Evolutionary conservation across 78 protist species (phyloP).

Genomic region (Diacronema lutheri): DNA sequence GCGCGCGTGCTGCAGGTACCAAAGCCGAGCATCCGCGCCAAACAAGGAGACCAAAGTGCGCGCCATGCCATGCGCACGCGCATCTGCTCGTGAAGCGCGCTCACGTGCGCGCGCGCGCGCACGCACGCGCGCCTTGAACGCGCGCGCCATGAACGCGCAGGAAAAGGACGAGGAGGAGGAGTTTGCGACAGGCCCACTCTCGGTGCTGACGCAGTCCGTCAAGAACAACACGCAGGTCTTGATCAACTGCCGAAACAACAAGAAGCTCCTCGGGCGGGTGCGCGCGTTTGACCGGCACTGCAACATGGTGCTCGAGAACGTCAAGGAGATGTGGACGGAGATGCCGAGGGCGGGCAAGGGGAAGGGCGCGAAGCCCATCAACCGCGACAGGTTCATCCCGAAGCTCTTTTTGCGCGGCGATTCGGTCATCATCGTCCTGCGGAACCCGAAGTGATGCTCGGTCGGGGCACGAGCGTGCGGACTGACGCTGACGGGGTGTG

Average conservation of each 20-base stretch:
- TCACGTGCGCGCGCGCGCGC: background rate
- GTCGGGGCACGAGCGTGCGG: no score
- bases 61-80: no score
- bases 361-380: constrained; percentile 82
- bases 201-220: constrained; percentile 87
- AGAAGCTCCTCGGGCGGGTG: constrained; percentile 91
- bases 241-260: constrained; percentile 93
- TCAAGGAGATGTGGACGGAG: constrained; percentile 94
- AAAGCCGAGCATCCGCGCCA: no score
- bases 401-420: constrained; percentile 99
- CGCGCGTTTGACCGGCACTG: constrained; percentile 99
- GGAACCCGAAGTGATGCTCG: constrained; percentile 80
- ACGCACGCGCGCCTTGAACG: no score
- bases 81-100: background rate
- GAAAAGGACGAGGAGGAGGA: constrained; percentile 68
- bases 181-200: constrained; percentile 91
- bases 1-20: no score
- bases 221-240: constrained; percentile 75
- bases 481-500: no score
- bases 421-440: constrained; percentile 89
- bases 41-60: no score
- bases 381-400: constrained; percentile 77
- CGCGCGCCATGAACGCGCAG: background rate
- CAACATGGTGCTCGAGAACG: constrained; percentile 98
- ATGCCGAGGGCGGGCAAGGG: constrained; percentile 84